A percentile compares a stretch with the other conserved stretches of the same genome.
These are phyloP conservation scores for Penicillium cataractarum DNA, from an alignment of 495 filamentous ascomycete species.

Conservation along the genomic window DNA sequence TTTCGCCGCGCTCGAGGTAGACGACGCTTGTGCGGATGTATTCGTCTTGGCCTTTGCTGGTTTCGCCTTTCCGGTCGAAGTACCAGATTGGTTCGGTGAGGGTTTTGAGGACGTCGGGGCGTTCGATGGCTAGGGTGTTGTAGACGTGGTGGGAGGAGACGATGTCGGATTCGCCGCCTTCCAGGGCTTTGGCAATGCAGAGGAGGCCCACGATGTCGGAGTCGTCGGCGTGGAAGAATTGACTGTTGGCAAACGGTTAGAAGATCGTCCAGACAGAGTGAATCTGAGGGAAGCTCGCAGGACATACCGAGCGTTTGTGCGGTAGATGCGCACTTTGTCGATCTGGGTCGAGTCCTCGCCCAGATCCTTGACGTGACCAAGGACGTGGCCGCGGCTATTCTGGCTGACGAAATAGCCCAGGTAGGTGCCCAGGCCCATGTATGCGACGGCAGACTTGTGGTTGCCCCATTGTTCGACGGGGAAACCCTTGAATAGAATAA, in stretches of 20 bases:
- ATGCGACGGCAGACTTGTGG: conserved; percentile 75
- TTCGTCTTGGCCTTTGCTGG: conserved; percentile 69
- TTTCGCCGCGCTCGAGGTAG: conserved; percentile 65
- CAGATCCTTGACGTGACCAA: conserved; percentile 86
- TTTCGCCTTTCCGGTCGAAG: conserved; percentile 92
- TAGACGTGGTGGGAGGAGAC: conserved; percentile 80
- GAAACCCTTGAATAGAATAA: conserved; percentile 80
- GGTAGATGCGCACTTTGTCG: conserved; percentile 80
- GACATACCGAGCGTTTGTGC: conserved; percentile 74
- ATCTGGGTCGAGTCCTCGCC: conserved; percentile 76
- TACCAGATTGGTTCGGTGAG: conserved; percentile 84
- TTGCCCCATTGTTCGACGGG: conserved; percentile 72
- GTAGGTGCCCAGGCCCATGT: conserved; percentile 81
- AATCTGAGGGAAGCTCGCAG: no score
- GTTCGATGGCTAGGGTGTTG: conserved; percentile 73
- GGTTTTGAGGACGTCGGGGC: conserved; percentile 76
- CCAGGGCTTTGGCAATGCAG: conserved; percentile 75
- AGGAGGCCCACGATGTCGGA: conserved; percentile 83
- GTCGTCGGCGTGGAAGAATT: conserved; percentile 82
- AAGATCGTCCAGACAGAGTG: not conserved
- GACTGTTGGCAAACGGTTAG: conserved; percentile 27
- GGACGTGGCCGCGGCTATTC: conserved; percentile 77
- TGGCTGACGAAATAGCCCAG: conserved; percentile 82
- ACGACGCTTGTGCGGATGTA: conserved; percentile 75
- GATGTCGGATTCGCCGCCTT: conserved; percentile 86